phyloP scores from a whole-genome alignment of 345 rosid genomes.

The Rhodamnia rubescens region DNA sequence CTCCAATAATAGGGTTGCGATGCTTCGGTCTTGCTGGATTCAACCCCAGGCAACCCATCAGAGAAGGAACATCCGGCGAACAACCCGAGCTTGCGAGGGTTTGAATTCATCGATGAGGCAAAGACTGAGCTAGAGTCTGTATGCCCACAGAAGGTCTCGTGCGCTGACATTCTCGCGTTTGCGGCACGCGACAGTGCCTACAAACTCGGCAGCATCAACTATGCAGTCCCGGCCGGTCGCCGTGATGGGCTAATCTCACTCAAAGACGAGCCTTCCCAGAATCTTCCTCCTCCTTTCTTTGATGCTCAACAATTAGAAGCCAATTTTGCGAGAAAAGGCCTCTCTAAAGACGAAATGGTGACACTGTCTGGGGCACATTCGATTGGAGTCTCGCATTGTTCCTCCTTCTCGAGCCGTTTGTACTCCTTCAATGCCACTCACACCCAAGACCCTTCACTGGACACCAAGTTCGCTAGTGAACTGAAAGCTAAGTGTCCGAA shows the following conservation, averaged over 20 bases:
- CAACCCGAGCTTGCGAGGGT: constrained; percentile 7
- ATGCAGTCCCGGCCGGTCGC: constrained; percentile 8
- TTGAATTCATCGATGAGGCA: constrained; percentile 5
- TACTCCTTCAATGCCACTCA: neutral
- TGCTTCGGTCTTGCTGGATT: constrained; percentile 9
- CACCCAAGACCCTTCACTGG: constrained; percentile 6
- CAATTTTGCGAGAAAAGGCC: constrained; percentile 4
- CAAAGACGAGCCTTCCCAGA: neutral
- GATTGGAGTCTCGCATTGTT: constrained; percentile 11
- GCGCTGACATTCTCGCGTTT: constrained; percentile 2
- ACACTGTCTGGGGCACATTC: constrained; percentile 18
- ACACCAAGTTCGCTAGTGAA: neutral
- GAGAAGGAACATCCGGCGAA: constrained; percentile 9
- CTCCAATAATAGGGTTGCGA: constrained; percentile 12
- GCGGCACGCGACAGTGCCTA: constrained; percentile 7
- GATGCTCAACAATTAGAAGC: neutral
- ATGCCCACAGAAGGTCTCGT: neutral
- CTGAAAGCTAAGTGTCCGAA: neutral
- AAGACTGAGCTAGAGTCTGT: neutral
- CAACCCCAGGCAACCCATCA: neutral
- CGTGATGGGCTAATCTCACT: constrained; percentile 7
- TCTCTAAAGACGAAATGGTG: constrained; percentile 15
- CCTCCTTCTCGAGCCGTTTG: constrained; percentile 6
- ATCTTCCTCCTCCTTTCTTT: constrained; percentile 7
- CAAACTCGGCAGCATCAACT: constrained; percentile 1